These are phyloP conservation scores for Colletotrichum destructivum DNA, from an alignment of 2,329 filamentous ascomycete genomes.

Conservation along the genomic window DNA sequence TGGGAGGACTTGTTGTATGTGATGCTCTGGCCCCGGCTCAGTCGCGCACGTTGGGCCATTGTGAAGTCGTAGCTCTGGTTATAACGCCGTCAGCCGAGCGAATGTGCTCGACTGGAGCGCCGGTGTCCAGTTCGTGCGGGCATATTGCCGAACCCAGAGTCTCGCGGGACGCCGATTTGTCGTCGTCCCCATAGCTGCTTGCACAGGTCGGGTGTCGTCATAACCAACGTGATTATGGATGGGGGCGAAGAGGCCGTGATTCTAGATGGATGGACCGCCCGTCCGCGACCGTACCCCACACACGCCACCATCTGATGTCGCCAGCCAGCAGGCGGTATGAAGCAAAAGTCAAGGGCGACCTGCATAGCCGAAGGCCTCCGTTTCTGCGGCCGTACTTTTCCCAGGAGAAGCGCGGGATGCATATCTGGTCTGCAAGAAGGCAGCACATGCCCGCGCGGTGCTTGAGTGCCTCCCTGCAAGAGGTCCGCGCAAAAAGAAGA, in stretches of 20 bases:
- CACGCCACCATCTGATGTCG: slow-evolving; percentile 40
- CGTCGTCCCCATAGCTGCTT: slow-evolving; percentile 2
- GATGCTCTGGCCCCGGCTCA: slow-evolving; percentile 8
- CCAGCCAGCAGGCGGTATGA: slow-evolving; percentile 16
- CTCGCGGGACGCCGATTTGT: not conserved
- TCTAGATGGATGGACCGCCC: not conserved
- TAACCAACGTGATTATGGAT: slow-evolving; percentile 13
- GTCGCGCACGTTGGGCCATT: not conserved
- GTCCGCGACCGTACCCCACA: slow-evolving; percentile 39
- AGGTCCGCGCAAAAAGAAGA: slow-evolving; percentile 19
- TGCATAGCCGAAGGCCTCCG: slow-evolving; percentile 58
- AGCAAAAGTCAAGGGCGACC: slow-evolving; percentile 40
- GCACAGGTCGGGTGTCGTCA: not conserved
- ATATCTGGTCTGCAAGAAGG: slow-evolving; percentile 39
- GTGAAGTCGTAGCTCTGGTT: slow-evolving; percentile 13
- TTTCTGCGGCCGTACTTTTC: slow-evolving; percentile 51
- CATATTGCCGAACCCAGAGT: not conserved
- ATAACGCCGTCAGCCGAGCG: slow-evolving; percentile 8
- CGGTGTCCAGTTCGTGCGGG: not conserved
- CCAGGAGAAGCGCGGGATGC: slow-evolving; percentile 42
- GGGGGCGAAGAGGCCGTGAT: slow-evolving; percentile 2
- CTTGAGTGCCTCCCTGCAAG: slow-evolving; percentile 24
- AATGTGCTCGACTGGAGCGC: not conserved
- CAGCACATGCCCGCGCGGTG: slow-evolving; percentile 28
- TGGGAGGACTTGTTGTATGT: slow-evolving; percentile 14